Conservation (phyloP, 2,329 filamentous ascomycete species). For the Neofusicoccum laricinum region DNA sequence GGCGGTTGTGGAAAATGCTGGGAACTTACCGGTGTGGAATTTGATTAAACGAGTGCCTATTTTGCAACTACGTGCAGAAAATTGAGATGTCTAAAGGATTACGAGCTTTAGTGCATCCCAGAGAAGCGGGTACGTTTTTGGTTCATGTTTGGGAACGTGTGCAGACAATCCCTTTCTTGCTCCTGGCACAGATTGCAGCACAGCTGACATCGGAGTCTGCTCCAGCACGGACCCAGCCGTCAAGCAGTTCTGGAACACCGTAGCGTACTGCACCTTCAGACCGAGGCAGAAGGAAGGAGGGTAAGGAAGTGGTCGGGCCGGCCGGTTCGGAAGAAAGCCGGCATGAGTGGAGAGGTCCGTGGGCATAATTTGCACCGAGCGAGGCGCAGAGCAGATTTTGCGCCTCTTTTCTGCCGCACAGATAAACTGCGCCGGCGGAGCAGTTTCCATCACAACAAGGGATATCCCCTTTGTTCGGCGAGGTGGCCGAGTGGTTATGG, state of each 20-base stretch:
- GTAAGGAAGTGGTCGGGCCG: neutral
- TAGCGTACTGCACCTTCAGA: too few species aligned
- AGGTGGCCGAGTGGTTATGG: slow-evolving; percentile 12
- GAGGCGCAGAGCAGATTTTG: neutral
- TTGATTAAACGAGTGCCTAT: neutral
- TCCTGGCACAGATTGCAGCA: neutral
- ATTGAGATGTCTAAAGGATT: neutral
- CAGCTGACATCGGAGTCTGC: neutral
- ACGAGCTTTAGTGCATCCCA: slow-evolving; percentile 1
- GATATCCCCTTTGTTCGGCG: neutral
- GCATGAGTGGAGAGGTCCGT: neutral
- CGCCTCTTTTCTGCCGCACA: too few species aligned
- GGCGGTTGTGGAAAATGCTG: neutral
- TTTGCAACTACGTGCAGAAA: neutral
- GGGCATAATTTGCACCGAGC: neutral
- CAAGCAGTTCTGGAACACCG: too few species aligned
- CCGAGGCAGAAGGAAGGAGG: neutral
- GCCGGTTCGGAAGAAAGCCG: neutral
- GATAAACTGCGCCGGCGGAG: too few species aligned
- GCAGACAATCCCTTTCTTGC: neutral
- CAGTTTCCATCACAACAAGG: neutral
- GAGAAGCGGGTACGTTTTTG: neutral
- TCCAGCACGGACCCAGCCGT: too few species aligned
- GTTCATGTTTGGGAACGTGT: neutral
- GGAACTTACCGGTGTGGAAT: neutral